Evolutionary conservation across 768 basidiomycete species (phyloP).

Genomic region (Hemileccinum impolitum): DNA sequence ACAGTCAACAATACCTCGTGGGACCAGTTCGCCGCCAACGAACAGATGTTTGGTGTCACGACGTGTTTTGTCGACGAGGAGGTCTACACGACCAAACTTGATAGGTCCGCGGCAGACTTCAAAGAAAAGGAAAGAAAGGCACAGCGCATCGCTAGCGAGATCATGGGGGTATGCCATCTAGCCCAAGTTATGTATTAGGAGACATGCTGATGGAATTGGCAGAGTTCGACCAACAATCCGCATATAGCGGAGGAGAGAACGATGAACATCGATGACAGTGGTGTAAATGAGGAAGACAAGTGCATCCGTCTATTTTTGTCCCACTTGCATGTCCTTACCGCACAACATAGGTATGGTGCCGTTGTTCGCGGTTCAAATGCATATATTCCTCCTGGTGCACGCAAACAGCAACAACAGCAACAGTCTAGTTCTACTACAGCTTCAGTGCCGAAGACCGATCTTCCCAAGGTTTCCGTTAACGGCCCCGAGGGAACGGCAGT

Average conservation of each 20-base stretch:
- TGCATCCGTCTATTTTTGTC: slow-evolving; percentile 36
- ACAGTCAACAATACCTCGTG: slow-evolving; percentile 48
- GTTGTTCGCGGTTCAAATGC: slow-evolving; percentile 86
- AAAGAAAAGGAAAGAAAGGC: slow-evolving; percentile 88
- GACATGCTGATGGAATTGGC: slow-evolving; percentile 13
- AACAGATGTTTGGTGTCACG: slow-evolving; percentile 87
- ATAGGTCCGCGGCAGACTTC: slow-evolving; percentile 79
- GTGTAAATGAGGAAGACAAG: slow-evolving; percentile 95
- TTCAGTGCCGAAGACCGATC: slow-evolving; percentile 38
- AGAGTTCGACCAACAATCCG: slow-evolving; percentile 67
- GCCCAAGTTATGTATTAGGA: neutral
- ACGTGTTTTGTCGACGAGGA: slow-evolving; percentile 87
- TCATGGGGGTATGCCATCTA: slow-evolving; percentile 63
- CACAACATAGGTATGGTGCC: slow-evolving; percentile 71
- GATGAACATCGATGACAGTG: slow-evolving; percentile 61
- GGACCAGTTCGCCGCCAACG: slow-evolving; percentile 95
- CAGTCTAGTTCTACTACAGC: slow-evolving; percentile 22
- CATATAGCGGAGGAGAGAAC: slow-evolving; percentile 90
- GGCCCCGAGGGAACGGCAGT: slow-evolving; percentile 67
- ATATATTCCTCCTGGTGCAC: slow-evolving; percentile 92
- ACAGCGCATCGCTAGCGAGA: slow-evolving; percentile 86
- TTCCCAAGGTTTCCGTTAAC: slow-evolving; percentile 75
- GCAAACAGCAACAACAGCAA: slow-evolving; percentile 46
- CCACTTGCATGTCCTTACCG: slow-evolving; percentile 20
- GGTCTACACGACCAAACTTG: slow-evolving; percentile 89